phyloP scores from a whole-genome alignment of 805 yeast genomes.

The Diddensiella transvaalensis region DNA sequence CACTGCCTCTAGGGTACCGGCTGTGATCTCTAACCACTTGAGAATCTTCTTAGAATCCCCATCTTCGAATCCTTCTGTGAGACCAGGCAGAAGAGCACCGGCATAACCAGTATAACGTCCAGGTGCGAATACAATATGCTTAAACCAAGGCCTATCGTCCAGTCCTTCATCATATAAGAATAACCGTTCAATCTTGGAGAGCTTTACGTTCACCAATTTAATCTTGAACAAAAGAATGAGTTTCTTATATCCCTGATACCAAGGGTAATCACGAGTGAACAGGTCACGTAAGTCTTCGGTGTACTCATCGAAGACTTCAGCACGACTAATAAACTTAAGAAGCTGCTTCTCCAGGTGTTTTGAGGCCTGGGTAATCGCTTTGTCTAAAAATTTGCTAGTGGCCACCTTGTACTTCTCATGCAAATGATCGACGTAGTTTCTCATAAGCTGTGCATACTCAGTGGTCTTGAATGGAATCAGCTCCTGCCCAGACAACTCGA shows the following conservation, averaged over 20 bases:
- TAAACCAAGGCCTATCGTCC: conserved; percentile 52
- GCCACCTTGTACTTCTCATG: conserved; percentile 27
- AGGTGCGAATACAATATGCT: conserved; percentile 56
- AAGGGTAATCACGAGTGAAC: conserved; percentile 66
- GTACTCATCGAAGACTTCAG: conserved; percentile 47
- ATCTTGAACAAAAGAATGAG: conserved; percentile 24
- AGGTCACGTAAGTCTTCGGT: conserved; percentile 46
- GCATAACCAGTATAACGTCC: conserved; percentile 59
- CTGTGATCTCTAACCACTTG: conserved; percentile 40
- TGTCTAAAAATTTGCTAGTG: neutral
- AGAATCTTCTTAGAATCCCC: conserved; percentile 36
- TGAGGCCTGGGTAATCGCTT: conserved; percentile 5
- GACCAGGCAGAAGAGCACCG: conserved; percentile 56
- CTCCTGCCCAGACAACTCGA: conserved; percentile 48
- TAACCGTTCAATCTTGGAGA: conserved; percentile 43
- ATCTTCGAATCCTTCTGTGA: conserved; percentile 53
- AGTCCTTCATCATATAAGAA: conserved; percentile 49
- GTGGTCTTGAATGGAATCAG: conserved; percentile 42
- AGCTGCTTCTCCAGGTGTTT: conserved; percentile 20
- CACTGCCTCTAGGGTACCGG: conserved; percentile 11
- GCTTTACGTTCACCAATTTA: conserved; percentile 37
- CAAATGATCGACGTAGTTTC: conserved; percentile 38
- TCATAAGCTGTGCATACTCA: conserved; percentile 41
- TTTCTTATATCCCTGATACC: conserved; percentile 49
- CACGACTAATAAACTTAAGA: conserved; percentile 26